Base-by-base conservation (phyloP, 2,329 filamentous ascomycete genomes). In the Colletotrichum liaoningense region DNA sequence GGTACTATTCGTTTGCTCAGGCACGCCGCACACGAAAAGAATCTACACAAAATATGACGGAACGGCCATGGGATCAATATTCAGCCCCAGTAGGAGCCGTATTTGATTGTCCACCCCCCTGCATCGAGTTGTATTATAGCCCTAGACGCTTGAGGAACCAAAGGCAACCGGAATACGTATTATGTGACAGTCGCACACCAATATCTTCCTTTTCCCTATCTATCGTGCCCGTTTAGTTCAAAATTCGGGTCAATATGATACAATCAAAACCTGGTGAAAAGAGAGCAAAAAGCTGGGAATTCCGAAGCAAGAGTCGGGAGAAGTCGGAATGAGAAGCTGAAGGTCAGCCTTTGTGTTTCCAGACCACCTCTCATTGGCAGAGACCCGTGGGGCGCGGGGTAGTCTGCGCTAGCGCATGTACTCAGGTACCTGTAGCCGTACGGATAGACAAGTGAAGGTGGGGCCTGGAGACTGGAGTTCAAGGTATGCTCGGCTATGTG, bases 311-410 rank as follows among this genome's bases (percentile, higher is more conserved):
- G 16, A 42, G 28, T 52, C 73, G 73, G 73, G 63, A 66, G 58
- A 75, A 64, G 55, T 75, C 73, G 73, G 73, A 75, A 71, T 46
- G 22, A 49, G 24, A 52, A 64, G 54, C n/a, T 46, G 59, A 38
- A 64, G 38, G 30, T 42, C 33, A 73, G 73, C 65, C 52, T 69
- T 60, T 63, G 11, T 67, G 67, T 58, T 63, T 70, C 35, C 56
- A 70, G 24, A 24, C 7, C 11, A 22, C 5, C 42, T n/a, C 14
- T 65, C 54, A 73, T 73, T 75, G 66, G 70, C 4, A 58, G 30
- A 16, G 9, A 19, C 42, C 35, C 11, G 14, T 33, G 63, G 67
- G 54, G 33, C 72, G 72, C 67, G 67, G 71, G 71, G 71, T 73
- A 73, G 38, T 26, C 56, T 52, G 28, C 60, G 49, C 55, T 62